Evolutionary conservation across 1,284 basidiomycete genomes (phyloP).

Genomic region (Gomphus sp.): DNA sequence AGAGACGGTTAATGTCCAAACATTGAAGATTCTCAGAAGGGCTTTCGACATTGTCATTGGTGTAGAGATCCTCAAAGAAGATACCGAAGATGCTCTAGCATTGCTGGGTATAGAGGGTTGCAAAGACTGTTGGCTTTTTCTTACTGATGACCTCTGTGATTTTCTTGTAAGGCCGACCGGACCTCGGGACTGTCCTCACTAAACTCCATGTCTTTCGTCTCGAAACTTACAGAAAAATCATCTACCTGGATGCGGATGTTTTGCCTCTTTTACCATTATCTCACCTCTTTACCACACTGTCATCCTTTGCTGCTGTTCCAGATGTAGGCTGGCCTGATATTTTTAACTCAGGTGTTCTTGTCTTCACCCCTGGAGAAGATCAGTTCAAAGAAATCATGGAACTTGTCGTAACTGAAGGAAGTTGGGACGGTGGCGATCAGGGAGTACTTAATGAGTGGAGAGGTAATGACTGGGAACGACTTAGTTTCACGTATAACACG

Average conservation of each 20-base stretch:
- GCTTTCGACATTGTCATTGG: conserved; percentile 85
- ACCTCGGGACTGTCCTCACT: conserved; percentile 87
- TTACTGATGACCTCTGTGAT: background rate
- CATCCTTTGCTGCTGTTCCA: conserved; percentile 82
- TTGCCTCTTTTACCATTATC: conserved; percentile 83
- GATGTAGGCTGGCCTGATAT: conserved; percentile 99
- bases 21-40: conserved; percentile 73
- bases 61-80: conserved; percentile 76
- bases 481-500: conserved; percentile 95
- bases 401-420: conserved; percentile 68
- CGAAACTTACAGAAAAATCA: conserved; percentile 76
- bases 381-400: conserved; percentile 72
- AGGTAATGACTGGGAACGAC: conserved; percentile 79
- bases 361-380: conserved; percentile 70
- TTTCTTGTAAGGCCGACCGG: conserved; percentile 66
- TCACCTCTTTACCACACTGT: conserved; percentile 73
- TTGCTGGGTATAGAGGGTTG: conserved; percentile 66
- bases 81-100: conserved; percentile 54
- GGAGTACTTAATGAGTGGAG: conserved; percentile 93
- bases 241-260: conserved; percentile 95
- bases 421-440: conserved; percentile 97
- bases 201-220: conserved; percentile 95
- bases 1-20: conserved; percentile 80
- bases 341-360: conserved; percentile 95
- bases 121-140: background rate